Evolutionary conservation across 352 stramenopile species (phyloP).

Genomic region (Blastocystis hominis): DNA sequence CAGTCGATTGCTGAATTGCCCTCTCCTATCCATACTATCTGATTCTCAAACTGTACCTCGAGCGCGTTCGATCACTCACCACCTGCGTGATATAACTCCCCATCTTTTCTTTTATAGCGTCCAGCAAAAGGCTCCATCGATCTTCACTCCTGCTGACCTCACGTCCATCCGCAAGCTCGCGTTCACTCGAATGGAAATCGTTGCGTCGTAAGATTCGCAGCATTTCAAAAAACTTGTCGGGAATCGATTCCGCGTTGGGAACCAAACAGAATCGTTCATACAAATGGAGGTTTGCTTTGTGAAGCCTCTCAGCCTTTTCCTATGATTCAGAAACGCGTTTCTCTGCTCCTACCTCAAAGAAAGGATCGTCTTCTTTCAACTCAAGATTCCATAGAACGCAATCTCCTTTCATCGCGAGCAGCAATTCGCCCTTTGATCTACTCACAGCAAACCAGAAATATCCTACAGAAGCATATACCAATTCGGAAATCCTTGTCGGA

Average conservation of each 20-base stretch:
- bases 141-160: too few relatives aligned
- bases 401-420: not conserved
- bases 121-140: not conserved
- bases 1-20: not conserved
- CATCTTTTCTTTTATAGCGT: not conserved
- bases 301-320: not conserved
- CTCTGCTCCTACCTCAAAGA: not conserved
- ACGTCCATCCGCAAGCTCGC: too few relatives aligned
- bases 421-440: not conserved
- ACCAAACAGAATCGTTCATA: constrained; percentile 13
- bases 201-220: not conserved
- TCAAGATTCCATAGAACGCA: not conserved
- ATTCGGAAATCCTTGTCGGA: not conserved
- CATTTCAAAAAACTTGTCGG: not conserved
- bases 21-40: not conserved
- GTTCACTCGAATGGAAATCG: not conserved
- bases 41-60: not conserved
- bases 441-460: not conserved
- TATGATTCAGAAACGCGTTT: not conserved
- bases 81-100: not conserved
- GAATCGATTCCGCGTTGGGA: not conserved
- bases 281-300: not conserved
- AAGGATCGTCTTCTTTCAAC: not conserved
- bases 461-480: constrained; percentile 16
- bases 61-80: not conserved